Conservation (phyloP, 2,329 filamentous ascomycete genomes). For the Zopfia rhizophila region DNA sequence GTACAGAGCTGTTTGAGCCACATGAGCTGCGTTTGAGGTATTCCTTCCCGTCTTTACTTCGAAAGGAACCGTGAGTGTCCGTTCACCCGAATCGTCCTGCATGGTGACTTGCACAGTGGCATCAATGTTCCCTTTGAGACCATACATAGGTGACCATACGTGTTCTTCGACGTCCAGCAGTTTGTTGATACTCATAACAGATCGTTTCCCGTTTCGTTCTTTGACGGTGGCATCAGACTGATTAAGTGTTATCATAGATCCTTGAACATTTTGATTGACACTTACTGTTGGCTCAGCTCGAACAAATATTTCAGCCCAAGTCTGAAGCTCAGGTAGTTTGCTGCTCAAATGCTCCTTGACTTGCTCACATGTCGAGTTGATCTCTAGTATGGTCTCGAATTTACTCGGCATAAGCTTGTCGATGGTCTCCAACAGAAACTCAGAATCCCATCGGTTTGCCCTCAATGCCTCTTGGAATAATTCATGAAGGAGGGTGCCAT, state of each 20-base stretch:
- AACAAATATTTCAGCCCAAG: constrained; percentile 87
- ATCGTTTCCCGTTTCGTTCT: constrained; percentile 79
- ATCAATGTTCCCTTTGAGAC: constrained; percentile 96
- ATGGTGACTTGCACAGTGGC: constrained; percentile 92
- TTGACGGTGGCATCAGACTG: constrained; percentile 77
- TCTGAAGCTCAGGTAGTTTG: constrained; percentile 82
- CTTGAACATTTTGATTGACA: constrained; percentile 10
- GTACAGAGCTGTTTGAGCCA: constrained; percentile 94
- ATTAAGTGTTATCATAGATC: constrained; percentile 37
- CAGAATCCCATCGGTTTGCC: constrained; percentile 80
- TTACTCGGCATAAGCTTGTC: constrained; percentile 77
- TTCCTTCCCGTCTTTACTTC: constrained; percentile 94
- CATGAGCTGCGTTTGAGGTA: constrained; percentile 80
- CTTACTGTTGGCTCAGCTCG: constrained; percentile 73
- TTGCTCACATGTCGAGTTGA: constrained; percentile 77
- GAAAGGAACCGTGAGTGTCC: constrained; percentile 85
- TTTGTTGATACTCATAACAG: constrained; percentile 88
- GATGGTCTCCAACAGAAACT: constrained; percentile 74
- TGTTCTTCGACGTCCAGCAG: constrained; percentile 97
- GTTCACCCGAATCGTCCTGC: constrained; percentile 72
- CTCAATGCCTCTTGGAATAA: constrained; percentile 92
- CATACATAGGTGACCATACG: constrained; percentile 98
- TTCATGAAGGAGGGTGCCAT: constrained; percentile 93
- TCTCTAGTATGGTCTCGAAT: constrained; percentile 88
- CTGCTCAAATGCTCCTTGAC: constrained; percentile 83